Base-by-base conservation (phyloP, 805 yeast genomes). In the Yarrowia bubula region DNA sequence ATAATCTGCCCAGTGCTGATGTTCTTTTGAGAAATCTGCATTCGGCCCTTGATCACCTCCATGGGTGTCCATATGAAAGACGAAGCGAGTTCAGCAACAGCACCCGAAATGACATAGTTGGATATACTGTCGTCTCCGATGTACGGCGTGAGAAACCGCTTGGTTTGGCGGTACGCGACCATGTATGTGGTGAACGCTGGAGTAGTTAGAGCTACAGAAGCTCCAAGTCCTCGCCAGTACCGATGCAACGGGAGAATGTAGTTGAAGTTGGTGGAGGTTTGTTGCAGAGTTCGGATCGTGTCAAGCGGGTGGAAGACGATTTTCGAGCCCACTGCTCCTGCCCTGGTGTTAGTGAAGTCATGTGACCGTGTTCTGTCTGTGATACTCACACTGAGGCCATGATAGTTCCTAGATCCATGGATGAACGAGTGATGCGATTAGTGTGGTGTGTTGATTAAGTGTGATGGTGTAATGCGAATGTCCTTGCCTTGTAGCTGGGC, bases 31-130 rank as follows among this genome's bases (percentile, higher is more conserved):
- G 74, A 69, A 32, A 78, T 72, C 68, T 79, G 81, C 76, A 78
- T 72, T 18, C 80, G 73, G 41, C 81, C 81, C 69, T 79, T 78
- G 60, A 79, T 68, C n/a, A 78, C 80, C 70, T 79, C 81, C 75
- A 79, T 78, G 1, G 81, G 81, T 15, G 81, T 79, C 79, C 79
- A 78, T 14, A 79, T 70, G 42, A 74, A 67, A 15, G 77, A 73
- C 41, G 79, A 76, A 6, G 76, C 71, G 7, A 77, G 32, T 71
- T 79, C 81, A 3, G 81, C 79, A 4, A 73, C 71, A 6, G 78
- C 70, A 4, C 81, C 81, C 62, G 78, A 73, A 33, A 70, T 67
- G 8, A 77, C 69, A 66, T 75, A 78, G 67, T 75, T 79, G 11
- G 71, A 9, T 17, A 77, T 66, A 13, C 77, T 68, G 17, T 73